Evolutionary conservation across 2,329 filamentous ascomycete genomes (phyloP).

Genomic region (Trichoderma sp.): DNA sequence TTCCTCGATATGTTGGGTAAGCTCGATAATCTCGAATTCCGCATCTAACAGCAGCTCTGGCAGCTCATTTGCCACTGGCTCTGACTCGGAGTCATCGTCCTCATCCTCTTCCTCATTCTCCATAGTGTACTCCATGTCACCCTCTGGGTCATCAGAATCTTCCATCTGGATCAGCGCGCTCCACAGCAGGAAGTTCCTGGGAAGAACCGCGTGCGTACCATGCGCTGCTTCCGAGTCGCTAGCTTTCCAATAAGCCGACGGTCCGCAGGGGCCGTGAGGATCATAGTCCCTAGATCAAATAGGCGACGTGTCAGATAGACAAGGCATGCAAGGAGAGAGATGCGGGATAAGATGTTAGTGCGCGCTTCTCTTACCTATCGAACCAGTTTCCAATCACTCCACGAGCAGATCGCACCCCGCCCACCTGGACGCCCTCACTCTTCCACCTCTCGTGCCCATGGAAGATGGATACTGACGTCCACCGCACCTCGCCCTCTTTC

Average conservation of each 20-base stretch:
- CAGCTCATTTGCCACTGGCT: conserved; percentile 32
- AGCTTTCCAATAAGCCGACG: conserved; percentile 78
- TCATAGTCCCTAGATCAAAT: conserved; percentile 59
- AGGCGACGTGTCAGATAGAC: background rate
- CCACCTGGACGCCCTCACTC: conserved; percentile 75
- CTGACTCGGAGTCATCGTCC: conserved; percentile 33
- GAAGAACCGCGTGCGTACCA: conserved; percentile 30
- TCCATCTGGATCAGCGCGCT: conserved; percentile 32
- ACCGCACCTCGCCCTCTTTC: conserved; percentile 69
- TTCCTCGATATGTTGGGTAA: conserved; percentile 24
- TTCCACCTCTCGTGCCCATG: conserved; percentile 70
- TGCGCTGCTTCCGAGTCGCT: conserved; percentile 46
- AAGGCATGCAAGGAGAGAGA: background rate
- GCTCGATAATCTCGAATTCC: conserved; percentile 28
- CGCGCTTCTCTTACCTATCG: conserved; percentile 57
- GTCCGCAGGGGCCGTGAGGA: conserved; percentile 68
- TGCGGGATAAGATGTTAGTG: background rate
- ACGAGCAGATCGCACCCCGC: conserved; percentile 63
- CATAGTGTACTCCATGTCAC: conserved; percentile 33
- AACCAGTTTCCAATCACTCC: conserved; percentile 79
- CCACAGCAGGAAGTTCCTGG: conserved; percentile 37
- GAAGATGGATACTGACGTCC: conserved; percentile 68
- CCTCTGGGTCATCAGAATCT: conserved; percentile 31
- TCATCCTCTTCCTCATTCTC: conserved; percentile 37
- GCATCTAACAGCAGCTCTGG: conserved; percentile 33